Percentiles rank a stretch among this genome's conserved stretches.
phyloP scores from a whole-genome alignment of 1,284 basidiomycete species.

The Pterulicium gracile region DNA sequence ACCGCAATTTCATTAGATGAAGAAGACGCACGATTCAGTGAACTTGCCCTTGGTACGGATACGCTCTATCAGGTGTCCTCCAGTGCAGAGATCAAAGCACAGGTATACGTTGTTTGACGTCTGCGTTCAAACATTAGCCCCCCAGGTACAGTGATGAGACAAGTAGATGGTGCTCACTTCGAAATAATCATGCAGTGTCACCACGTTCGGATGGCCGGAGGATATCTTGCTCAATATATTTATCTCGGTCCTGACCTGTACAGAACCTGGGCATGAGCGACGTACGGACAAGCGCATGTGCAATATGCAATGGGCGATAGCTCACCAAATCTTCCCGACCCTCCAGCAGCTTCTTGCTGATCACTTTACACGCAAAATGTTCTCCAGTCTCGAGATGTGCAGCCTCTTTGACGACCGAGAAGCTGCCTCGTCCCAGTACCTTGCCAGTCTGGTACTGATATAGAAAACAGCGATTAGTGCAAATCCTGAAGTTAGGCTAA shows the following conservation, averaged over 20 bases:
- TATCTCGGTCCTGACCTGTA: slow-evolving; percentile 92
- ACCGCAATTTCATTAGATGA: too few relatives aligned
- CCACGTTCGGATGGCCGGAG: slow-evolving; percentile 82
- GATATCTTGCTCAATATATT: slow-evolving; percentile 91
- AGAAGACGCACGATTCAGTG: slow-evolving; percentile 69
- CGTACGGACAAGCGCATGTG: slow-evolving; percentile 4
- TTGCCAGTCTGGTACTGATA: slow-evolving; percentile 52
- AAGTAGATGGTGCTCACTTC: slow-evolving; percentile 45
- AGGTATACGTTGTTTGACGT: slow-evolving; percentile 93
- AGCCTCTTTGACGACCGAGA: slow-evolving; percentile 58
- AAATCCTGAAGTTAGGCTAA: too few relatives aligned
- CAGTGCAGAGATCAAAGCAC: slow-evolving; percentile 94
- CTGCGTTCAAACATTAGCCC: slow-evolving; percentile 24
- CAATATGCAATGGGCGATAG: too few relatives aligned
- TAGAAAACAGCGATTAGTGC: too few relatives aligned
- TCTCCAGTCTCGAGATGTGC: slow-evolving; percentile 58
- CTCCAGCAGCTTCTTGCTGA: slow-evolving; percentile 97
- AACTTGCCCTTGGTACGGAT: slow-evolving; percentile 98
- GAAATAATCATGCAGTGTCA: slow-evolving; percentile 94
- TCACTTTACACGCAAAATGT: slow-evolving; percentile 81
- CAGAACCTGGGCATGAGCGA: slow-evolving; percentile 5
- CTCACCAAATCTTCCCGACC: slow-evolving; percentile 82
- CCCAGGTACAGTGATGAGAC: neutral
- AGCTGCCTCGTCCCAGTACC: slow-evolving; percentile 57
- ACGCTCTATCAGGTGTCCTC: slow-evolving; percentile 95